phyloP scores from a whole-genome alignment of 345 rosid genomes.

The Hibiscus mutabilis region DNA sequence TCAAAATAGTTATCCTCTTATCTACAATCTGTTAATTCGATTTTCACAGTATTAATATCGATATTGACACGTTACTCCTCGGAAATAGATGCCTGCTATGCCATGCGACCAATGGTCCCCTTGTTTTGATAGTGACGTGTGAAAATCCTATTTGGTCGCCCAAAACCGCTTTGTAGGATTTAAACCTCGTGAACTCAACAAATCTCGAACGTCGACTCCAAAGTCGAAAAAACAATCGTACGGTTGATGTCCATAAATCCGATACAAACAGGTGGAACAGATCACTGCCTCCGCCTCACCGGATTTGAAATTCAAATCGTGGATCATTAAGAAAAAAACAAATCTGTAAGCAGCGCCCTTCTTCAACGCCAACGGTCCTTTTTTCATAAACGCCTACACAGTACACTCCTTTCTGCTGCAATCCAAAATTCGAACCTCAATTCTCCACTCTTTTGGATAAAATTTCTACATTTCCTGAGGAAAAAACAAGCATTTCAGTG shows the following conservation, averaged over 20 bases:
- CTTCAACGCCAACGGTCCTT: conserved; percentile 28
- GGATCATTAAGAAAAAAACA: conserved; percentile 12
- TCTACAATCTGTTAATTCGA: no score
- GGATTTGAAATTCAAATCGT: conserved; percentile 38
- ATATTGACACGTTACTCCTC: no score
- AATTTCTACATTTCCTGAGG: conserved; percentile 4
- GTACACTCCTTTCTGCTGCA: neutral
- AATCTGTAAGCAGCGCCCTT: conserved; percentile 10
- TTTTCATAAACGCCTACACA: conserved; percentile 26
- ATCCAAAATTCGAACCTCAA: conserved; percentile 13
- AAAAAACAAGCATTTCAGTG: neutral
- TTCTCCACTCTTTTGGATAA: neutral
- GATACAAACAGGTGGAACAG: conserved; percentile 1
- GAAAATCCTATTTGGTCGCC: no score
- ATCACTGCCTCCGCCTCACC: conserved; percentile 11
- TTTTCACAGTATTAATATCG: no score
- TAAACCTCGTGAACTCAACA: neutral
- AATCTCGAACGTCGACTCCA: neutral
- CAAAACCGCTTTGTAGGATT: no score
- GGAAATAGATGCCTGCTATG: no score
- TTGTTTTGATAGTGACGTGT: conserved; percentile 14
- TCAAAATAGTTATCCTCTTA: no score
- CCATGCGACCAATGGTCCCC: conserved; percentile 90
- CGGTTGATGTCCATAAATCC: neutral
- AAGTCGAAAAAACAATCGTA: neutral